Conservation (phyloP, 805 yeast species). For the Candida dendrica region DNA sequence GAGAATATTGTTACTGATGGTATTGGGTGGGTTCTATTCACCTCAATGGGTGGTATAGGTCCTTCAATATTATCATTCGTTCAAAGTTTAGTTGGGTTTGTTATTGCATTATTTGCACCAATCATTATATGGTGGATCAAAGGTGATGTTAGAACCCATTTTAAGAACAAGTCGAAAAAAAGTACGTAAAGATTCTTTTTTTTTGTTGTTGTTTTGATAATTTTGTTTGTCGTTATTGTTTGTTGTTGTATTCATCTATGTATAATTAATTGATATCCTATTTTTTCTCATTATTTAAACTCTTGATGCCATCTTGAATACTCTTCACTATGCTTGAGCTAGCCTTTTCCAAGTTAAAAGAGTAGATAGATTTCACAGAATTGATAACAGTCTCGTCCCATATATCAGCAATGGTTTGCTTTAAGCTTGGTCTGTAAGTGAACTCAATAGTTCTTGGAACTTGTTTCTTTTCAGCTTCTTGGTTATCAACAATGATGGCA, state of each 20-base stretch:
- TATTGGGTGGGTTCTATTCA: slow-evolving; percentile 74
- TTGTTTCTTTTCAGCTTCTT: slow-evolving; percentile 37
- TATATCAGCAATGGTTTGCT: slow-evolving; percentile 64
- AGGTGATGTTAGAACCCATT: slow-evolving; percentile 35
- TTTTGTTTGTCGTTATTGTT: too few species aligned
- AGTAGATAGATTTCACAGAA: slow-evolving; percentile 57
- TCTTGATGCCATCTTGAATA: slow-evolving; percentile 1
- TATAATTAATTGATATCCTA: too few species aligned
- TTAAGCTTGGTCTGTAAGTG: slow-evolving; percentile 37
- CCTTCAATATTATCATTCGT: slow-evolving; percentile 57
- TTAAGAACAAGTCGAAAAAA: background rate
- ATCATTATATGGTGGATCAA: slow-evolving; percentile 44
- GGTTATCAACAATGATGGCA: slow-evolving; percentile 42
- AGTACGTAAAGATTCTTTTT: too few species aligned
- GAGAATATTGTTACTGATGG: slow-evolving; percentile 75
- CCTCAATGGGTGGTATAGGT: slow-evolving; percentile 58
- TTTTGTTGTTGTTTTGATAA: too few species aligned
- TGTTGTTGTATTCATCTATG: background rate
- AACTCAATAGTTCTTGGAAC: slow-evolving; percentile 37
- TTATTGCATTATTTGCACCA: slow-evolving; percentile 53
- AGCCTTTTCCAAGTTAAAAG: slow-evolving; percentile 39
- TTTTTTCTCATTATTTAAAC: background rate
- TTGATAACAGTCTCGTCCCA: slow-evolving; percentile 72
- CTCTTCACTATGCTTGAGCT: slow-evolving; percentile 6
- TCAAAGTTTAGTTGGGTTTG: slow-evolving; percentile 40